Conservation (phyloP, 495 filamentous ascomycete species). For the Daldinia loculata region DNA sequence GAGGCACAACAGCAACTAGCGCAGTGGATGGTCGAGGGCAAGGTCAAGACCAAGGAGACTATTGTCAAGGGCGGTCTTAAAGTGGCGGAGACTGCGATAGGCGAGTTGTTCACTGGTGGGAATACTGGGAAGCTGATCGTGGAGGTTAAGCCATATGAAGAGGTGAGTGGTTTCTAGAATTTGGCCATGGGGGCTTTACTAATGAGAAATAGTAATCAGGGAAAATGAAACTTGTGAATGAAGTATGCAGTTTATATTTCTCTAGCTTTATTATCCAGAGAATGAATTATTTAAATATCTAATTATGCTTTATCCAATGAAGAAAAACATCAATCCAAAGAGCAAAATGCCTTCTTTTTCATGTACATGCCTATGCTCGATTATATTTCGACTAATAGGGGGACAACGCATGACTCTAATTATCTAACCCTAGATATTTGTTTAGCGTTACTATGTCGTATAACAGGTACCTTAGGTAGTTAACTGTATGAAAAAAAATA, state of each 20-base stretch:
- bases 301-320: no score
- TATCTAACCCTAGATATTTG: no score
- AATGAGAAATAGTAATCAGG: neutral
- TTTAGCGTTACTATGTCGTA: no score
- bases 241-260: neutral
- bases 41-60: conserved; percentile 64
- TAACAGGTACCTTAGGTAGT: no score
- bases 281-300: no score
- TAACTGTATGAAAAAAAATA: no score
- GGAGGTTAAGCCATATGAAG: conserved; percentile 41
- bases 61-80: conserved; percentile 64
- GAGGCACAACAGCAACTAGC: conserved; percentile 58
- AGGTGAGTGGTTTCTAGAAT: neutral
- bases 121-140: conserved; percentile 61
- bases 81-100: conserved; percentile 59
- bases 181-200: neutral
- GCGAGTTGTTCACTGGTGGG: conserved; percentile 61
- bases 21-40: conserved; percentile 62
- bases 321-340: no score
- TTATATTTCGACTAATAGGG: no score
- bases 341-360: no score
- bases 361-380: no score
- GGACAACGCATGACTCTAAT: no score
- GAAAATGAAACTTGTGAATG: neutral
- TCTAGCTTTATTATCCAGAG: neutral